Conservation (phyloP, 331 rosid species). For the Erythrophleum ivorense region DNA sequence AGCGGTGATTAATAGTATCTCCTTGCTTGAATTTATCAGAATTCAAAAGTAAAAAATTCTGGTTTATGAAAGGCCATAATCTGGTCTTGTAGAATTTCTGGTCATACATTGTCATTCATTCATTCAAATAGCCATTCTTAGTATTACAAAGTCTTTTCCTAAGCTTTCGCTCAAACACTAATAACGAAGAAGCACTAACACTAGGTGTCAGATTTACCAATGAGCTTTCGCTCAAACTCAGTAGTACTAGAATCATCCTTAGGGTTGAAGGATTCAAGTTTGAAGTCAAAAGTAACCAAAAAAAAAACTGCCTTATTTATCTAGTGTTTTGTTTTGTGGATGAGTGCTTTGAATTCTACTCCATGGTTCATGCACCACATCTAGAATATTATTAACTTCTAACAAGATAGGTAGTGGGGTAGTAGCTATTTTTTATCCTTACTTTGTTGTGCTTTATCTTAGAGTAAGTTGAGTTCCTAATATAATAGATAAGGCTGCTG, state of each 20-base stretch:
- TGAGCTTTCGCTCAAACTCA: not conserved
- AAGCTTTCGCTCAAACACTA: too few species aligned
- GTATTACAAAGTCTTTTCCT: too few species aligned
- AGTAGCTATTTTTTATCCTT: not conserved
- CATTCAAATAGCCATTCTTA: not conserved
- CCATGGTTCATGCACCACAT: not conserved
- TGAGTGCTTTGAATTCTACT: not conserved
- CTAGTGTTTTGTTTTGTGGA: not conserved
- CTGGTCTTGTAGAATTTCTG: not conserved
- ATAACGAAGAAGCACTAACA: too few species aligned
- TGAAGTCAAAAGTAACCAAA: not conserved
- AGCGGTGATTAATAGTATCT: too few species aligned
- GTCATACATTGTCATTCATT: not conserved
- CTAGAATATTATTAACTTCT: not conserved
- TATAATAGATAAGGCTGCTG: not conserved
- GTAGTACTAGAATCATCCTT: not conserved
- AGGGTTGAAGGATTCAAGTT: not conserved
- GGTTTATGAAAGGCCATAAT: too few species aligned
- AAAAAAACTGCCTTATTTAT: not conserved
- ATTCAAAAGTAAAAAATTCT: too few species aligned
- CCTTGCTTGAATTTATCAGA: too few species aligned
- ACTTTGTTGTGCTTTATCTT: not conserved
- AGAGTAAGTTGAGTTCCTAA: not conserved
- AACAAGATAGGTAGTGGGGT: not conserved
- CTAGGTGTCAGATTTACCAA: not conserved